Evolutionary conservation across 2,329 filamentous ascomycete genomes (phyloP).

Genomic region (Fusarium tanahbumbuense): DNA sequence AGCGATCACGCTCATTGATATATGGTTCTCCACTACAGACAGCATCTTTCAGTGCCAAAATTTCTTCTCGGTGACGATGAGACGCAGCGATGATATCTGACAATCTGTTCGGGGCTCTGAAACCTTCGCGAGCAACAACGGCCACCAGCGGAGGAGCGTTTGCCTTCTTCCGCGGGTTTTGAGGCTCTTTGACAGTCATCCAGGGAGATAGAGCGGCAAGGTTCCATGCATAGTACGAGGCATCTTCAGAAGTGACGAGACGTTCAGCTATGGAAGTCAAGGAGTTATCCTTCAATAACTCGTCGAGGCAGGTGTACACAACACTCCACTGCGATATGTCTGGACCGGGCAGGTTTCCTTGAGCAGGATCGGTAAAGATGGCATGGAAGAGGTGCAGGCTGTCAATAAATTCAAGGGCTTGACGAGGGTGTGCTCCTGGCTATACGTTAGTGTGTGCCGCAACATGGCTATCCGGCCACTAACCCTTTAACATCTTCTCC

Average conservation of each 20-base stretch:
- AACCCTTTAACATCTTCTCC: slow-evolving; percentile 89
- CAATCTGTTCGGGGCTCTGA: slow-evolving; percentile 82
- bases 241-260: slow-evolving; percentile 72
- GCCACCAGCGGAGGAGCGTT: slow-evolving; percentile 61
- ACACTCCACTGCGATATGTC: slow-evolving; percentile 70
- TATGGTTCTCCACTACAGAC: slow-evolving; percentile 59
- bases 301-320: slow-evolving; percentile 72
- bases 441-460: slow-evolving; percentile 2
- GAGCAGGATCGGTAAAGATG: slow-evolving; percentile 77
- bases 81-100: slow-evolving; percentile 74
- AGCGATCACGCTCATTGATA: slow-evolving; percentile 66
- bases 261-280: slow-evolving; percentile 62
- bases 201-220: slow-evolving; percentile 82
- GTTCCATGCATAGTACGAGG: slow-evolving; percentile 80
- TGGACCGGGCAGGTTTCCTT: slow-evolving; percentile 63
- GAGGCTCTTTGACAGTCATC: slow-evolving; percentile 61
- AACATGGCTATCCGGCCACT: background rate
- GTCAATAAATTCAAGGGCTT: slow-evolving; percentile 74
- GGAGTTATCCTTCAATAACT: slow-evolving; percentile 58
- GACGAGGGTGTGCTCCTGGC: slow-evolving; percentile 67
- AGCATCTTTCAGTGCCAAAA: slow-evolving; percentile 70
- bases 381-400: slow-evolving; percentile 75
- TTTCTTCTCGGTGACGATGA: slow-evolving; percentile 70
- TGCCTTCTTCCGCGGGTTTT: slow-evolving; percentile 60
- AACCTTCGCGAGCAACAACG: slow-evolving; percentile 76